Conservation (phyloP, 345 rosid genomes). For the Diplotaxis tenuifolia region DNA sequence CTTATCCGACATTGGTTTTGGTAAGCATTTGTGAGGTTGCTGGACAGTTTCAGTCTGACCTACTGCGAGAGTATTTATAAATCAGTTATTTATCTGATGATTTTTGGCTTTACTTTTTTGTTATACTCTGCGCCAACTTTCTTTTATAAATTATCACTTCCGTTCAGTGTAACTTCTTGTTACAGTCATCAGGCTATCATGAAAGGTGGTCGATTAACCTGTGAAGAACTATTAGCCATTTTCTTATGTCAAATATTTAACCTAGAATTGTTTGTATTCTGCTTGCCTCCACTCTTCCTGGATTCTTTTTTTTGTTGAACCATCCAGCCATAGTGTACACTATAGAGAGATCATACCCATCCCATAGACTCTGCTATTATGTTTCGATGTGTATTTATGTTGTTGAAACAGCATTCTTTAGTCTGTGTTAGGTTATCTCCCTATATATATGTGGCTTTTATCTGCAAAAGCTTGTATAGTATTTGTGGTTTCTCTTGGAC, state of each 20-base stretch:
- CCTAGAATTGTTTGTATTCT: conserved; percentile 1
- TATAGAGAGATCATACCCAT: background rate
- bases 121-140: background rate
- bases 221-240: conserved; percentile 10
- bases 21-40: conserved; percentile 12
- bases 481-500: conserved; percentile 56
- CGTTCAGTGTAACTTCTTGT: conserved; percentile 13
- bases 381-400: background rate
- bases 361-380: background rate
- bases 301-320: background rate
- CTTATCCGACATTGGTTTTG: conserved; percentile 15
- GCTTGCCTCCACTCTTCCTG: background rate
- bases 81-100: background rate
- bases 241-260: background rate
- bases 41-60: conserved; percentile 11
- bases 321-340: conserved; percentile 9
- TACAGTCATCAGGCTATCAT: conserved; percentile 20
- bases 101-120: background rate
- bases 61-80: conserved; percentile 13
- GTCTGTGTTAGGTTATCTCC: conserved; percentile 17
- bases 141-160: background rate
- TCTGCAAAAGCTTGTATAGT: conserved; percentile 50
- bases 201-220: conserved; percentile 21
- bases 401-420: background rate
- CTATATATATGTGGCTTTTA: conserved; percentile 33